phyloP scores from a whole-genome alignment of 257 asterid genomes.

The Marsdenia floribunda region DNA sequence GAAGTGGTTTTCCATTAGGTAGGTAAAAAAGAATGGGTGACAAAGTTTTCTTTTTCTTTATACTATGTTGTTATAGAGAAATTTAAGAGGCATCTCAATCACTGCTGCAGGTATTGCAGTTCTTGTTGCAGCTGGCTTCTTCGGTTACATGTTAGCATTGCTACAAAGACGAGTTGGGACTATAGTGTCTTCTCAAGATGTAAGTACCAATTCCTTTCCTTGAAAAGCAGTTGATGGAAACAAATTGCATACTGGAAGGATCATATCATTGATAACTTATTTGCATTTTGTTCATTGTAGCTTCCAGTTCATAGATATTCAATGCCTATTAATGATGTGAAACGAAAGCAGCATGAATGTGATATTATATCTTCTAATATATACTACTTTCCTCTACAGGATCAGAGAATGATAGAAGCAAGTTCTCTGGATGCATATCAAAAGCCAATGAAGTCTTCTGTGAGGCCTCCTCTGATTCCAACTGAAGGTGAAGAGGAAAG shows the following conservation, averaged over 20 bases:
- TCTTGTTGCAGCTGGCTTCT: conserved; percentile 83
- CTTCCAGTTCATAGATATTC: not conserved
- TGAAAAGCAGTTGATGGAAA: not conserved
- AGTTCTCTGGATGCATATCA: conserved; percentile 32
- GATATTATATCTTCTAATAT: not conserved
- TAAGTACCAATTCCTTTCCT: conserved; percentile 17
- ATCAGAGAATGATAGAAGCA: conserved; percentile 33
- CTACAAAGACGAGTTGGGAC: conserved; percentile 67
- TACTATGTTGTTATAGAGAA: not conserved
- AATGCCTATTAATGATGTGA: not conserved
- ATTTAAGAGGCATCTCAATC: conserved; percentile 9
- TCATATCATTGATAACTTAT: not conserved
- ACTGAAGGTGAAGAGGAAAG: conserved; percentile 67
- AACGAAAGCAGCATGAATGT: not conserved
- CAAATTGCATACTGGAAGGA: not conserved
- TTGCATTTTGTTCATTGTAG: not conserved
- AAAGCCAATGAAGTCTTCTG: conserved; percentile 50
- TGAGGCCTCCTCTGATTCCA: conserved; percentile 67
- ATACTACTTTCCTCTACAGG: conserved; percentile 29
- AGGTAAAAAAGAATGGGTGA: conserved; percentile 34
- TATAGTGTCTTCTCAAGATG: conserved; percentile 58
- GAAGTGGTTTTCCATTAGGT: conserved; percentile 89
- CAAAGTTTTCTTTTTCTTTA: not conserved
- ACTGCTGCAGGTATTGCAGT: conserved; percentile 66
- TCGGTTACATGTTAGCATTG: conserved; percentile 90